phyloP scores from a whole-genome alignment of 2,329 filamentous ascomycete genomes.

The Harringtonia lauricola region DNA sequence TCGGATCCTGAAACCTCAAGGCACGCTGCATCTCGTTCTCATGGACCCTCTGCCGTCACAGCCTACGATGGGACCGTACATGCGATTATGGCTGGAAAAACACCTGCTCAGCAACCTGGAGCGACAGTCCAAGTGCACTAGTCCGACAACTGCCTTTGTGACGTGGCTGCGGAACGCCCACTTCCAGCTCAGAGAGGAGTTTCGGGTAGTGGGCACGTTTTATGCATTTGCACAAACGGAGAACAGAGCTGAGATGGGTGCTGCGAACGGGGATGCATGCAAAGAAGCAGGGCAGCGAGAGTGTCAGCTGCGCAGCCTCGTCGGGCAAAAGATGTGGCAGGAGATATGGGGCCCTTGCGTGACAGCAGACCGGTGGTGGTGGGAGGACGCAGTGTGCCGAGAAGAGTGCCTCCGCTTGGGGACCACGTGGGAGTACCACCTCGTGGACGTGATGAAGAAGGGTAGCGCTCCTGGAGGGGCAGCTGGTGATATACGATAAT shows the following conservation, averaged over 20 bases:
- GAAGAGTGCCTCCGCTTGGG: slow-evolving; percentile 42
- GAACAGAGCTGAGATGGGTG: background rate
- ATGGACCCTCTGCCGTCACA: slow-evolving; percentile 51
- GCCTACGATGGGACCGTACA: slow-evolving; percentile 41
- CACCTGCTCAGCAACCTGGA: slow-evolving; percentile 50
- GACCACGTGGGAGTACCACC: slow-evolving; percentile 48
- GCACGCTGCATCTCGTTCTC: slow-evolving; percentile 46
- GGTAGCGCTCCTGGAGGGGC: background rate
- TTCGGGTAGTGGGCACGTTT: slow-evolving; percentile 36
- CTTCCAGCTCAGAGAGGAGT: slow-evolving; percentile 36
- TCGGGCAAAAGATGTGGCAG: slow-evolving; percentile 48
- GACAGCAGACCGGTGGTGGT: slow-evolving; percentile 45
- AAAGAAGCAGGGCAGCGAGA: background rate
- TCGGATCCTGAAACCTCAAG: slow-evolving; percentile 41
- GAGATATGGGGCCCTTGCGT: slow-evolving; percentile 48
- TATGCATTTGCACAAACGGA: slow-evolving; percentile 25
- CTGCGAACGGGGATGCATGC: background rate
- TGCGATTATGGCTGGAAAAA: slow-evolving; percentile 51
- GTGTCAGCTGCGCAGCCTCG: slow-evolving; percentile 34
- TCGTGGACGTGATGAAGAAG: slow-evolving; percentile 44
- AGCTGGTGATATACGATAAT: background rate
- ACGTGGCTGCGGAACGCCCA: slow-evolving; percentile 46
- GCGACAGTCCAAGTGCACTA: slow-evolving; percentile 45
- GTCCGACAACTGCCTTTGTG: slow-evolving; percentile 46
- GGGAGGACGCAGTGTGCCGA: slow-evolving; percentile 44